A percentile compares a stretch with the other conserved stretches of the same genome.
These are phyloP conservation scores for Aspergillus novoparasiticus DNA, from an alignment of 2,329 filamentous ascomycete species.

Conservation along the genomic window DNA sequence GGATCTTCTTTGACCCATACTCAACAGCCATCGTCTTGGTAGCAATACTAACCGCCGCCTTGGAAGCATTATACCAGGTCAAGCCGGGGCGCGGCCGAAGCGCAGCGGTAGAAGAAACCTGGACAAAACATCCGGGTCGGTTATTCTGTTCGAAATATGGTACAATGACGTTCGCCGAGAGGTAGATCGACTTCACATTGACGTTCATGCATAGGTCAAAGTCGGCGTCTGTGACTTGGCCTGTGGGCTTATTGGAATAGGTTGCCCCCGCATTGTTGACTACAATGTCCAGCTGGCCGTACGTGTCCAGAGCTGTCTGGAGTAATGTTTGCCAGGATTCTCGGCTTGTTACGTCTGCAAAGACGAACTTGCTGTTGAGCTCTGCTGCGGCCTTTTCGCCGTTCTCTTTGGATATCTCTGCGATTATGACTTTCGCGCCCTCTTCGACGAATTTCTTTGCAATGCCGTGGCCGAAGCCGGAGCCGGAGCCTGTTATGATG, in stretches of 20 bases:
- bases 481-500: constrained; percentile 44
- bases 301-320: constrained; percentile 23
- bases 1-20: constrained; percentile 26
- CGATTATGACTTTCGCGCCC: constrained; percentile 40
- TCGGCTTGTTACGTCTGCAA: constrained; percentile 28
- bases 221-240: constrained; percentile 42
- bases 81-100: constrained; percentile 41
- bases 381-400: constrained; percentile 28
- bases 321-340: constrained; percentile 32
- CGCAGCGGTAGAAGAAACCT: constrained; percentile 44
- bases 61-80: constrained; percentile 47
- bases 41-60: constrained; percentile 42
- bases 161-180: constrained; percentile 36
- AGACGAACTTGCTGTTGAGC: constrained; percentile 23
- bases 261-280: constrained; percentile 49
- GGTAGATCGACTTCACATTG: constrained; percentile 45
- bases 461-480: constrained; percentile 41
- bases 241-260: constrained; percentile 40
- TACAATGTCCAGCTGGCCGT: constrained; percentile 42
- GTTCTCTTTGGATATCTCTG: constrained; percentile 36
- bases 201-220: constrained; percentile 44
- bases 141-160: constrained; percentile 39
- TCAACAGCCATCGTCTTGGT: constrained; percentile 30
- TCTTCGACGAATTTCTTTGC: constrained; percentile 38
- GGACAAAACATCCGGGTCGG: constrained; percentile 41